phyloP scores from a whole-genome alignment of 1,139 yeast genomes.

The Ogataea hybrid region DNA sequence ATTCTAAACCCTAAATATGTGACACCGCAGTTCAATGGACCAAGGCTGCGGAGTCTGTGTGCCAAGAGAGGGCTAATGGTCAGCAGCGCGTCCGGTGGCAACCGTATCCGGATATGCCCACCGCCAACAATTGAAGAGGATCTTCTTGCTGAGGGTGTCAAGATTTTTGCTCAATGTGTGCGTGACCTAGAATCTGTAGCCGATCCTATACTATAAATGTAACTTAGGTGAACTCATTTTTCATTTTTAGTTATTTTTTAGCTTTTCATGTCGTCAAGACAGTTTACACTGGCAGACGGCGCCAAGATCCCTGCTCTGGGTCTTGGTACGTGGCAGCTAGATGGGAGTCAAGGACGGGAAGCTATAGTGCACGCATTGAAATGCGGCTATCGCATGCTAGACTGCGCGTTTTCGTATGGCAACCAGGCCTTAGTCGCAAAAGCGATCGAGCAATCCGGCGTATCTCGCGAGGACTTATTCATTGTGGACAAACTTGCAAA shows the following conservation, averaged over 20 bases:
- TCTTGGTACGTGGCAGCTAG: slow-evolving; percentile 73
- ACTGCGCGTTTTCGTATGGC: slow-evolving; percentile 65
- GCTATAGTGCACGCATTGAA: slow-evolving; percentile 57
- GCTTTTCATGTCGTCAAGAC: background rate
- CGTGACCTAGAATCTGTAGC: slow-evolving; percentile 11
- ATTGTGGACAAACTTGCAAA: slow-evolving; percentile 75
- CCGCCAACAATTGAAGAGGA: no score
- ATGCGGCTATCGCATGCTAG: slow-evolving; percentile 74
- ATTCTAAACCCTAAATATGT: no score
- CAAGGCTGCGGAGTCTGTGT: no score
- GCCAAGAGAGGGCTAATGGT: no score
- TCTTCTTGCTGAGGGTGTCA: no score
- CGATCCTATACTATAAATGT: slow-evolving; percentile 5
- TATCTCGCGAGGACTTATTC: slow-evolving; percentile 56
- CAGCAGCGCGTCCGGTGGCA: no score
- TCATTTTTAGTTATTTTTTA: background rate
- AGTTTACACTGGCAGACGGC: background rate
- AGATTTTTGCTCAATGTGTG: no score
- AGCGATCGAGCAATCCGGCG: slow-evolving; percentile 50
- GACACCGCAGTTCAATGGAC: no score
- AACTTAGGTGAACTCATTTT: background rate
- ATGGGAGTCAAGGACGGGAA: slow-evolving; percentile 52
- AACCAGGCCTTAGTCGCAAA: slow-evolving; percentile 68
- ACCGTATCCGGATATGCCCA: no score
- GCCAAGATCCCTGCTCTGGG: slow-evolving; percentile 61